Percentiles rank a stretch among this genome's conserved stretches.
These are phyloP conservation scores for Trematosphaeria pertusa DNA, from an alignment of 2,329 filamentous ascomycete species.

Conservation along the genomic window DNA sequence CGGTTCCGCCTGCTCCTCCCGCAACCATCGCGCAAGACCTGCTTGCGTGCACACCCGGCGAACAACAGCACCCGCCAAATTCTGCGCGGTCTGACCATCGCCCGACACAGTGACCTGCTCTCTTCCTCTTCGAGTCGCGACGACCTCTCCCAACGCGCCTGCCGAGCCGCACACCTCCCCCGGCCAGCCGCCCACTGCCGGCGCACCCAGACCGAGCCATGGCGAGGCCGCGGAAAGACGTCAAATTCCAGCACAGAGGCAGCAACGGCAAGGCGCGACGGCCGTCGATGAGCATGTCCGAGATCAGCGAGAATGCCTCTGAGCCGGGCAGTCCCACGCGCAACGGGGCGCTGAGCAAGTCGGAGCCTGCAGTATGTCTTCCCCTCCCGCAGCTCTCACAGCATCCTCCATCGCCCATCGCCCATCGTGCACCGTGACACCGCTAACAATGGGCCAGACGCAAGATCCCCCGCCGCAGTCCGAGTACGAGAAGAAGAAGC, in stretches of 20 bases:
- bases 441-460: slow-evolving; percentile 38
- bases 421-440: slow-evolving; percentile 4
- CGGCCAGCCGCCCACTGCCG: slow-evolving; percentile 9
- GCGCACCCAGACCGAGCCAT: slow-evolving; percentile 21
- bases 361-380: slow-evolving; percentile 19
- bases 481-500: slow-evolving; percentile 98
- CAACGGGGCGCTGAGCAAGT: slow-evolving; percentile 44
- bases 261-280: slow-evolving; percentile 62
- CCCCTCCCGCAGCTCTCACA: slow-evolving; percentile 15
- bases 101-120: slow-evolving; percentile 5
- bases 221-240: slow-evolving; percentile 60
- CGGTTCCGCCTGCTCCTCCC: background rate
- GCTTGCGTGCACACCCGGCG: too few relatives aligned
- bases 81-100: slow-evolving; percentile 1
- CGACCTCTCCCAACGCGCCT: slow-evolving; percentile 4
- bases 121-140: too few relatives aligned
- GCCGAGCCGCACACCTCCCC: background rate
- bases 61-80: too few relatives aligned
- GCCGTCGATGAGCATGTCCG: slow-evolving; percentile 74
- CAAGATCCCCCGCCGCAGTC: slow-evolving; percentile 54
- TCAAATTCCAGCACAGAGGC: slow-evolving; percentile 65
- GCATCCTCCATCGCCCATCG: slow-evolving; percentile 3
- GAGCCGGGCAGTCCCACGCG: slow-evolving; percentile 59
- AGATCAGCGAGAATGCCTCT: slow-evolving; percentile 68
- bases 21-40: background rate